Base-by-base conservation (phyloP, 2,329 filamentous ascomycete species). In the Penicillium sp. region DNA sequence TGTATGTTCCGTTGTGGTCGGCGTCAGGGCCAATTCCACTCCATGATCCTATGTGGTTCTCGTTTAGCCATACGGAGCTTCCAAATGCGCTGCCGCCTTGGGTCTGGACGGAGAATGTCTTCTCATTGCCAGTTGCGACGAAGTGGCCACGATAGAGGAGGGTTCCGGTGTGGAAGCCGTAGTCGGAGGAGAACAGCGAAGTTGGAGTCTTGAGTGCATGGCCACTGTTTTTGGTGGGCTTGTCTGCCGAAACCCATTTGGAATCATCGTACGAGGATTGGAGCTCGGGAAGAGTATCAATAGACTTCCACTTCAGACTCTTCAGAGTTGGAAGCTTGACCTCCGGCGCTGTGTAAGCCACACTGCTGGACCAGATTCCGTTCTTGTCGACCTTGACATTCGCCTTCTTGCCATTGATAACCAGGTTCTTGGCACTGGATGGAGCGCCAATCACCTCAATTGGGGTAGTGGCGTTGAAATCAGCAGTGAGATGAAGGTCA, bases 201-300 rank as follows among this genome's bases (percentile, higher is more conserved):
- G 82, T 85, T 0, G 88, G 85, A 0, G 89, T 91, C 0, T 77
- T 80, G 2, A 87, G 73, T 2, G 80, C 74, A 22, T 73, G 66
- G 17, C 78, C 75, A 0, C 82, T 83, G 69, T 91, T 91, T 67
- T 83, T 82, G 1, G 84, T 86, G 2, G 74, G 77, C 6, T 84
- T 76, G 57, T 86, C 74, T 0, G 88, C 89, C 0, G 67, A 62
- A 0, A 79, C 79, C 90, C 90, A 94, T 6, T 73, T 71, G 3
- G 81, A 81, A 69, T 94, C 90, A 50, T 90, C 84, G 63, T 91
- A 93, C 1, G 70, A 72, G 0, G 77, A 59, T 46, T 81, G 69
- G 7, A 90, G 76, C 67, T 93, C 90, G 0, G 89, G 90, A 0
- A 94, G 81, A 0, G 83, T 83, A 69, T 93, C 85, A 22, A 89